Evolutionary conservation across 495 filamentous ascomycete species (phyloP).

Genomic region (Astrocystis sublimbata): DNA sequence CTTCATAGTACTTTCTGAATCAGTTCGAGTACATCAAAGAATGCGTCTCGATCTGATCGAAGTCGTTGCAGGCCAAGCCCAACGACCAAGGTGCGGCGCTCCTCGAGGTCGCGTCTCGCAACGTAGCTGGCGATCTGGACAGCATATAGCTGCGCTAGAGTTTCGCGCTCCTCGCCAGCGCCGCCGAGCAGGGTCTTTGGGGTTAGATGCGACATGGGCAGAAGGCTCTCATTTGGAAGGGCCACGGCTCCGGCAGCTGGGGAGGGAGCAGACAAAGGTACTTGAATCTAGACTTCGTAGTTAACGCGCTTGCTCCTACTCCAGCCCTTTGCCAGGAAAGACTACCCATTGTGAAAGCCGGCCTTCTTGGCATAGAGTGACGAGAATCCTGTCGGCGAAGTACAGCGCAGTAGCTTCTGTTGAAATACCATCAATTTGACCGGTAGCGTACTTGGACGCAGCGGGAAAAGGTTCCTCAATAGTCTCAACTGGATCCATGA

Average conservation of each 20-base stretch:
- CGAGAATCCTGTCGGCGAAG: constrained; percentile 90
- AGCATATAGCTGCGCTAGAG: constrained; percentile 81
- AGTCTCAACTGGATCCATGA: constrained; percentile 27
- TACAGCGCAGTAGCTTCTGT: constrained; percentile 71
- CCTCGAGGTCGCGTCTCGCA: constrained; percentile 67
- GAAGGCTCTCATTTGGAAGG: constrained; percentile 52
- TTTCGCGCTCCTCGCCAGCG: constrained; percentile 74
- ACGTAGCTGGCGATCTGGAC: constrained; percentile 85
- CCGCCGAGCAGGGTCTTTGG: constrained; percentile 89
- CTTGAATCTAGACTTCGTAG: constrained; percentile 66
- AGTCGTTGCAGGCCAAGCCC: constrained; percentile 74
- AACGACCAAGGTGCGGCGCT: constrained; percentile 76
- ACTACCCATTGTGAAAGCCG: constrained; percentile 87
- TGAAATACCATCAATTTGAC: constrained; percentile 62
- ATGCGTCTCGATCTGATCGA: constrained; percentile 66
- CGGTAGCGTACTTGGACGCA: constrained; percentile 63
- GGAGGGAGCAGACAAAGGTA: constrained; percentile 72
- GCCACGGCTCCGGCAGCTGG: constrained; percentile 57
- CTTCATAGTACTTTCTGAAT: constrained; percentile 59
- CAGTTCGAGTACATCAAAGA: constrained; percentile 81
- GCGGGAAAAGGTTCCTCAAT: constrained; percentile 70
- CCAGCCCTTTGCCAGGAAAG: neutral
- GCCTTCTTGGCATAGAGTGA: constrained; percentile 85
- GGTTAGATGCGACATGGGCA: constrained; percentile 79
- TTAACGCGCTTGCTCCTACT: constrained; percentile 27